These are phyloP conservation scores for Fusarium tuaranense DNA, from an alignment of 2,329 filamentous ascomycete genomes.

Conservation along the genomic window DNA sequence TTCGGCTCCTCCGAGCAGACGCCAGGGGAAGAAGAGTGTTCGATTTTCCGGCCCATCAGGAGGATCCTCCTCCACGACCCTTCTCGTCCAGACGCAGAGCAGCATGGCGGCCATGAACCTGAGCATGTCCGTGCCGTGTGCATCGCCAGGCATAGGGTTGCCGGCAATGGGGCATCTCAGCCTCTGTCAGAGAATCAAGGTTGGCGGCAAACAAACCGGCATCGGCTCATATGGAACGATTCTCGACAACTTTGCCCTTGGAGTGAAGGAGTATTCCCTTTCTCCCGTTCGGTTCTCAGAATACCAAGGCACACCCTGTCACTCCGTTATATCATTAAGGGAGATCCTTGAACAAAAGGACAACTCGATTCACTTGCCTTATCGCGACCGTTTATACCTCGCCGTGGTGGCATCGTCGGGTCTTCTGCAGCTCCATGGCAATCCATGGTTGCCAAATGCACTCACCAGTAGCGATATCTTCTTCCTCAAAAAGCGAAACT, in stretches of 20 bases:
- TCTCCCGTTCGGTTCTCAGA: not conserved
- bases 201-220: not conserved
- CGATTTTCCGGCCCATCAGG: not conserved
- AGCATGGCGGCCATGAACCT: not conserved
- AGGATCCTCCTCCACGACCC: not conserved
- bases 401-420: not conserved
- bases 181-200: not conserved
- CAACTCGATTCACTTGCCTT: not conserved
- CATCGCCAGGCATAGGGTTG: not conserved
- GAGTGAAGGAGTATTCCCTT: not conserved
- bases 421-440: not conserved
- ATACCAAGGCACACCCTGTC: rapidly evolving
- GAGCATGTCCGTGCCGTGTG: not conserved
- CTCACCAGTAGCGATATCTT: not conserved
- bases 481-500: not conserved
- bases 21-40: not conserved
- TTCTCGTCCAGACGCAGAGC: not conserved
- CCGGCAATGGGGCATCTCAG: not conserved
- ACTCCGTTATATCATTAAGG: not conserved
- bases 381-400: not conserved
- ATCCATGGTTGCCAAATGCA: not conserved
- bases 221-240: not conserved
- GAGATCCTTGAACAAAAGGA: not conserved
- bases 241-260: rapidly evolving
- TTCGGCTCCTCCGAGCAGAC: too few relatives aligned